Conservation (phyloP, 805 yeast species). For the Schwanniomyces occidentalis region DNA sequence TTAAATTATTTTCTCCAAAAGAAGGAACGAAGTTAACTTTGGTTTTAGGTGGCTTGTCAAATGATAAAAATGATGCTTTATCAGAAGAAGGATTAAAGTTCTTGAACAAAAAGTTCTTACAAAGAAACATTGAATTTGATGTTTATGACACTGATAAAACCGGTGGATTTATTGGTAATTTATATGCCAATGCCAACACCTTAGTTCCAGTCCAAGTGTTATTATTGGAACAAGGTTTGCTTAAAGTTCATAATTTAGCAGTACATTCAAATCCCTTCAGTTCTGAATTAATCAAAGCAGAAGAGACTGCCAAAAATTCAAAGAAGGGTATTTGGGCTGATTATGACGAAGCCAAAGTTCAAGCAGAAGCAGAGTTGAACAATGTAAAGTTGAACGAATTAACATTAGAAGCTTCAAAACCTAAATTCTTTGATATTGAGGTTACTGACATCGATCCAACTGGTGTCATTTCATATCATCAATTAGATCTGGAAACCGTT, state of each 20-base stretch:
- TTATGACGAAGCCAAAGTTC: slow-evolving; percentile 46
- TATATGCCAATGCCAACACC: slow-evolving; percentile 52
- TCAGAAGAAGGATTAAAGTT: slow-evolving; percentile 53
- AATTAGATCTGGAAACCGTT: slow-evolving; percentile 36
- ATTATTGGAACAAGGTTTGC: slow-evolving; percentile 63
- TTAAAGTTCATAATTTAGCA: slow-evolving; percentile 64
- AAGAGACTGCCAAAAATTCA: slow-evolving; percentile 55
- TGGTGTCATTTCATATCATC: slow-evolving; percentile 50
- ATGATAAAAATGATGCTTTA: slow-evolving; percentile 36
- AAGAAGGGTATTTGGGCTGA: slow-evolving; percentile 69
- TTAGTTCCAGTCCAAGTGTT: slow-evolving; percentile 55
- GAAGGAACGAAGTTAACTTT: slow-evolving; percentile 70
- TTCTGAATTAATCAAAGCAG: slow-evolving; percentile 57
- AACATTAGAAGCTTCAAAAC: slow-evolving; percentile 28
- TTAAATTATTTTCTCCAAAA: slow-evolving; percentile 64
- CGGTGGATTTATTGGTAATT: slow-evolving; percentile 79
- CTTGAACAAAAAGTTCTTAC: slow-evolving; percentile 57
- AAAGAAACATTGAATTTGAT: slow-evolving; percentile 71
- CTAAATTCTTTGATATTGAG: slow-evolving; percentile 51
- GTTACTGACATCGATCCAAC: slow-evolving; percentile 48
- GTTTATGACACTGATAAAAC: slow-evolving; percentile 70
- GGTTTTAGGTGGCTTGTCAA: slow-evolving; percentile 72
- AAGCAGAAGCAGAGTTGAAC: slow-evolving; percentile 25
- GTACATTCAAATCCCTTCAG: slow-evolving; percentile 57
- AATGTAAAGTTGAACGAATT: slow-evolving; percentile 20